Evolutionary conservation across 75 land plant species (phyloP), one percentile per base, ranked within the genome.

Genomic region (Pinus albicaulis): DNA sequence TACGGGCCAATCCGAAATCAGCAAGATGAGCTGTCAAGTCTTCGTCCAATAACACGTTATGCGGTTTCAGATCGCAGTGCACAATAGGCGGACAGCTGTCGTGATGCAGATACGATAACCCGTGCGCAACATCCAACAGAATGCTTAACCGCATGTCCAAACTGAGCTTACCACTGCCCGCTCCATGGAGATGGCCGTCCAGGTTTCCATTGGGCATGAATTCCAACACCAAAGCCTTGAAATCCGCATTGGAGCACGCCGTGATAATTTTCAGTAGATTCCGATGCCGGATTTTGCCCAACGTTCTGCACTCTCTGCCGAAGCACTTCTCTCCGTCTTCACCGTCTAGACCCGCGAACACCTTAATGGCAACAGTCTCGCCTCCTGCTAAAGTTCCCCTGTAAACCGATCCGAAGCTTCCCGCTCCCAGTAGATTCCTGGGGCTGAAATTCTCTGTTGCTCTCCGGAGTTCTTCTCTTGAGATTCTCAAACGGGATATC

Each of bases 351-450:
- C 28, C 71, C 1, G 71, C 53, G 16, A 89, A 74, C 13, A 89
- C 66, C 73, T 87, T 87, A 19, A 87, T 69, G 41, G 89, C 89
- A 1, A 87, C 81, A 19, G 56, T 65, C 25, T 60, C 63, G 14
- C 79, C 80, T 59, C 82, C 79, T 4, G 53, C 23, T 3, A 79
- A 71, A 14, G 73, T 52, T 22, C 77, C 81, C 28, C 59, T 74
- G 74, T 84, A 89, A 31, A 86, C 89, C 1, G 86, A 71, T 7
- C 91, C 86, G 31, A 56, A 83, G n/a, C 85, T 82, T 1, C 89
- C 91, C 1, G 56, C 76, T 6, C 91, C 91, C 20, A 89, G 73
- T 56, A 89, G 26, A 66, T 89, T 89, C 14, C 59, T 16, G 38
- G 74, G 52, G 56, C 78, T 78, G 74, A 86, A 89, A 17, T 63